Conservation (phyloP, 2,329 filamentous ascomycete species). For the Phaeomoniella chlamydospora region DNA sequence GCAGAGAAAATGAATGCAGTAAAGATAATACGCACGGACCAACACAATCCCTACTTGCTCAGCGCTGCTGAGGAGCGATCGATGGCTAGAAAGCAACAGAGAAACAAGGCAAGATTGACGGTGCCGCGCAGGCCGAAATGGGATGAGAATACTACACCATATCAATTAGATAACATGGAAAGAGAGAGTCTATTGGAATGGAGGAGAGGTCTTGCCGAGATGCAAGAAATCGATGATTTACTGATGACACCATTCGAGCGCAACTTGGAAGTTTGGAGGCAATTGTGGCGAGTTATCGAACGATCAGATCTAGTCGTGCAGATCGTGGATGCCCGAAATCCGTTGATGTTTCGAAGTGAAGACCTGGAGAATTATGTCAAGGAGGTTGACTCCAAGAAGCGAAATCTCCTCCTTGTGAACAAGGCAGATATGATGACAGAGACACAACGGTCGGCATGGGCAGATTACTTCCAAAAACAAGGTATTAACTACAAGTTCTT, state of each 20-base stretch:
- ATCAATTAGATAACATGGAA: slow-evolving; percentile 67
- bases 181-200: slow-evolving; percentile 71
- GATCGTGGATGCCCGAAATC: slow-evolving; percentile 94
- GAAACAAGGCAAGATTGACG: slow-evolving; percentile 65
- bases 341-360: slow-evolving; percentile 82
- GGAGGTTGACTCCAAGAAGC: slow-evolving; percentile 73
- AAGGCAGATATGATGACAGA: slow-evolving; percentile 98
- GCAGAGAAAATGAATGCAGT: slow-evolving; percentile 98
- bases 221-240: slow-evolving; percentile 86
- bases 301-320: slow-evolving; percentile 90
- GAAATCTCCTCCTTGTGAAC: slow-evolving; percentile 87
- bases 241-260: slow-evolving; percentile 97
- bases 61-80: slow-evolving; percentile 71
- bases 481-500: slow-evolving; percentile 91
- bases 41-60: slow-evolving; percentile 87
- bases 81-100: slow-evolving; percentile 65
- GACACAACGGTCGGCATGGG: slow-evolving; percentile 71
- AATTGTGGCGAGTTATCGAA: slow-evolving; percentile 96
- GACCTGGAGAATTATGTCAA: slow-evolving; percentile 92
- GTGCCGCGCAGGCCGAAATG: slow-evolving; percentile 82
- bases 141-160: slow-evolving; percentile 71
- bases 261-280: slow-evolving; percentile 94
- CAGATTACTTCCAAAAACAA: slow-evolving; percentile 65
- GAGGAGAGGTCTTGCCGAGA: slow-evolving; percentile 77
- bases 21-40: slow-evolving; percentile 94